Evolutionary conservation across 495 filamentous ascomycete species (phyloP), one percentile per base, ranked within the genome.

Genomic region (Penicillium fimorum): DNA sequence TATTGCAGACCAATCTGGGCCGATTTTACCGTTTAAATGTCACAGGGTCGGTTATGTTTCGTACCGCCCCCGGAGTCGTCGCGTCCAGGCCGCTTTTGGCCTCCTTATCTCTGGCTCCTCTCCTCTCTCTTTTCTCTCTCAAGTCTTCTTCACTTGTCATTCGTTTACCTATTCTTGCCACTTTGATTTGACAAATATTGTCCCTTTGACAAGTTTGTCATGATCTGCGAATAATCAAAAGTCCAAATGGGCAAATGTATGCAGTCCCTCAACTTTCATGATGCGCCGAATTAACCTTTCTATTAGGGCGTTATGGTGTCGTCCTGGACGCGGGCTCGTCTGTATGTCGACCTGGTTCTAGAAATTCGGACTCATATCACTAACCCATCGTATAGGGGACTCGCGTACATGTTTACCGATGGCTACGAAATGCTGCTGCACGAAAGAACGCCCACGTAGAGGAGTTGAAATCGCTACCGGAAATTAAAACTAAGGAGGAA

Each of bases 391-490:
- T 20, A 20, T 55, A 86, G 82, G 94, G 94, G 64, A 97, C 92
- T 63, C 89, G 95, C 66, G 79, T 96, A 55, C 88, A 98, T 69
- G 84, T 98, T 45, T 98, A 98, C 74, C 80, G 82, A 73, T 98
- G 94, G 93, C 77, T 92, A 59, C 87, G 96, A 61, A 85, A 84
- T 58, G 74, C 80, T 2, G 79, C 79, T 54, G 89, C 90, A 47
- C 81, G 82, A 43, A 80, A 86, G 57, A 70, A 82, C 32, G 85
- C 85, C 13, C 76, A 79, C 45, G 62, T 69, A 30, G 68, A 84
- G 30, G 82, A 91, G 17, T 68, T 95, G 46, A 78, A 82, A 48
- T 84, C 81, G 29, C 74, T 98, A 7, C 95, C 94, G 4, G 84
- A 84, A 54, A 76, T 97, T 55, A 81, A 85, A 59, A 95, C 91